Evolutionary conservation across 2,329 filamentous ascomycete genomes (phyloP), one percentile per base, ranked within the genome.

Genomic region (Alternaria sp.): DNA sequence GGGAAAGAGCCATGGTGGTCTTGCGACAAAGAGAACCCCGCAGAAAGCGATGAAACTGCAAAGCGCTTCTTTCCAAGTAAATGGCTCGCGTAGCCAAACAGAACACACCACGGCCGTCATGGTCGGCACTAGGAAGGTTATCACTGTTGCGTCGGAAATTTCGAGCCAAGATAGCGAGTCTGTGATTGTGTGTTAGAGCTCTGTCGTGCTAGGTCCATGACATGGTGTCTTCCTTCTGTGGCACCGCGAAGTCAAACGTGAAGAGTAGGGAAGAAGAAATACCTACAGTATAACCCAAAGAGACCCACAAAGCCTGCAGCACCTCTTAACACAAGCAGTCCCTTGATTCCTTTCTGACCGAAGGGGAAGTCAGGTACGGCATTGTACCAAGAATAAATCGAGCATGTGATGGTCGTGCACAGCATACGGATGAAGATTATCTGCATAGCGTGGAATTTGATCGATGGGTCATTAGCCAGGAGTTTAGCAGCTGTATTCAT

Each of bases 111-210:
- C 90, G 48, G 90, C 91, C 8, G 90, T 86, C 14, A 95, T 82
- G 7, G 89, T 89, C 0, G 92, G 93, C 0, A 89, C 86, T 6
- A 96, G 82, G 72, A 96, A 97, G 8, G 91, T 93, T 48, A 96
- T 88, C 29, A 96, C 92, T 0, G 91, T 94, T 1, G 92, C 91
- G 72, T 96, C 92, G 11, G 91, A 90, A 3, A 96, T 83, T 0
- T 91, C 90, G 3, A 96, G 84, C 71, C 94, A 95, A 70, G 90
- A 86, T 52, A 90, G 78, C 5, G 85, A 88, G 69, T 87, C 81
- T 82, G 53, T 2, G 23, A 9, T 0, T 7, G 13, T 3, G 11
- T 10, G 21, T 63, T 34, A 63, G 55, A 23, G 3, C 28, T 31
- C n/a, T 48, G 26, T 44, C 14, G 28, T 23, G 17, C 14, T 13